Evolutionary conservation across 1,139 yeast genomes (phyloP), one percentile per base, ranked within the genome.

Genomic region (Nakaseomyces delphensis): DNA sequence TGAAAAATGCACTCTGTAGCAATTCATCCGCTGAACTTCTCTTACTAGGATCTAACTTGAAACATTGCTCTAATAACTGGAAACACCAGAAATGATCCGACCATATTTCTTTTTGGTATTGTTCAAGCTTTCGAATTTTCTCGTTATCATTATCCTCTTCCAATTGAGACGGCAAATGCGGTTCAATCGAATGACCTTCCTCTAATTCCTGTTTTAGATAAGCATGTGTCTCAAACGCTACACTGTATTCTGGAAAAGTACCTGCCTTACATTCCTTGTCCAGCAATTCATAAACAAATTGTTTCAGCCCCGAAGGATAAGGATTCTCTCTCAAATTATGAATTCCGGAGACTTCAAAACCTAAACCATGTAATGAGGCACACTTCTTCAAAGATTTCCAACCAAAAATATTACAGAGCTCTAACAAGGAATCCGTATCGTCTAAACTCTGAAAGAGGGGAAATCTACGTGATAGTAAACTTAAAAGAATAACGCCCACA

Each of bases 391-490:
- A 71, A 51, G 74, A 76, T n/a, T 74, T 76, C 42, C 74, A 63
- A 1, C 98, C 98, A 65, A 85, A 89, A 3, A 93, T 70, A n/a
- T 80, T 69, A 0, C 95, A 79, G 38, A 89, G 68, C 60, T 91
- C 99, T 31, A 87, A 71, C 41, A 91, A 63, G 0, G 98, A 96
- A 57, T 91, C 97, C 1, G 82, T 77, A 59, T 91, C 98, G 63
- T 91, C 97, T 2, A 84, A 78, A 3, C 96, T 85, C 56, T 81
- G 84, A 66, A 87, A 85, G 50, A 89, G 76, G 1, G 96, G 96
- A 60, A 86, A 86, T 50, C 91, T 71, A 48, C 89, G 66, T 1
- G 83, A 61, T 29, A 87, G 60, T 43, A 87, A 68, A 38, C 94
- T 81, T 45, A 87, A 67, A 23, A 87, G 74, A 50, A 86, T 83